Evolutionary conservation across 495 filamentous ascomycete genomes (phyloP).

Genomic region (Neurospora sp.): DNA sequence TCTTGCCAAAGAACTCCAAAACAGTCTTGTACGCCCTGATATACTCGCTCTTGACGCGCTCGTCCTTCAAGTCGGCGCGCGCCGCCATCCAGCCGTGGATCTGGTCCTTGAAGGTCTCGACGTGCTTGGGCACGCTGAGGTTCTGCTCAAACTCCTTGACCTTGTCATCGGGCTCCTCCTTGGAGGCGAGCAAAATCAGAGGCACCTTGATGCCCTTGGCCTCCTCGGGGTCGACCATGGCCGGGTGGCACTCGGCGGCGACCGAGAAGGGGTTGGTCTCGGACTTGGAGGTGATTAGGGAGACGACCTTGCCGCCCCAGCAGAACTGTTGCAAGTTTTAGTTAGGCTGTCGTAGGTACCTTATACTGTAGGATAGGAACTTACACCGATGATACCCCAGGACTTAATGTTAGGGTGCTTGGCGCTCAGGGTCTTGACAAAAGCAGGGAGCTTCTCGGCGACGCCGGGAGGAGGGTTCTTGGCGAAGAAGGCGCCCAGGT

Average conservation of each 20-base stretch:
- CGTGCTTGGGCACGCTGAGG: conserved; percentile 55
- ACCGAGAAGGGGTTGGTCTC: conserved; percentile 56
- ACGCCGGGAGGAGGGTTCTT: conserved; percentile 53
- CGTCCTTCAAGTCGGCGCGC: conserved; percentile 55
- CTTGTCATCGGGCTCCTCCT: conserved; percentile 55
- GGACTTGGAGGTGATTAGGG: conserved; percentile 41
- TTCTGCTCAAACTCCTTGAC: conserved; percentile 63
- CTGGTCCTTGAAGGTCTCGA: conserved; percentile 74
- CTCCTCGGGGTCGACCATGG: conserved; percentile 75
- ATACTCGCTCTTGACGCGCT: conserved; percentile 63
- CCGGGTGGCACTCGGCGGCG: conserved; percentile 68
- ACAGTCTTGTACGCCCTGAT: conserved; percentile 66
- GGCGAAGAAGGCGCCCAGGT: conserved; percentile 66
- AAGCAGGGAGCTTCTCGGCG: conserved; percentile 51
- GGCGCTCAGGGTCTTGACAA: conserved; percentile 47
- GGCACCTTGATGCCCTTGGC: conserved; percentile 57
- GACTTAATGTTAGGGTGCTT: conserved; percentile 53
- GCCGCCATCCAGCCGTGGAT: conserved; percentile 93
- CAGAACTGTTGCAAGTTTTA: conserved; percentile 45
- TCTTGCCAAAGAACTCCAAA: conserved; percentile 64
- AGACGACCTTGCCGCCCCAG: conserved; percentile 79
- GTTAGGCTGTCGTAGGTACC: not conserved
- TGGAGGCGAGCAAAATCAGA: conserved; percentile 54
- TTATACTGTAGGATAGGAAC: conserved; percentile 3
- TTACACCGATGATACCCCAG: conserved; percentile 75